Base-by-base conservation (phyloP, 495 filamentous ascomycete genomes). In the Hypoxylon intermedium region DNA sequence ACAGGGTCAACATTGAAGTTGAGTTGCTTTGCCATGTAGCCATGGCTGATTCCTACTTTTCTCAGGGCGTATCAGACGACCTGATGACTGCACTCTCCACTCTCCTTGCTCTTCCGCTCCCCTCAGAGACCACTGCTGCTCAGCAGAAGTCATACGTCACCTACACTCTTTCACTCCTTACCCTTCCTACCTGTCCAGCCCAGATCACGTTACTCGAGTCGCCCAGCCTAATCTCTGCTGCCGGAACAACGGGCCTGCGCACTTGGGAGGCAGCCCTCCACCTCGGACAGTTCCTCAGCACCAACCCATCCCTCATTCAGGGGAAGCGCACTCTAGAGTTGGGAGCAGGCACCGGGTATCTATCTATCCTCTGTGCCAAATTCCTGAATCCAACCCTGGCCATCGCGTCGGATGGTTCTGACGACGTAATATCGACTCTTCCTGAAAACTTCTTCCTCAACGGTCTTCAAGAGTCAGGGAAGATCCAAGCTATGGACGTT, bases 251-350 rank as follows among this genome's bases (percentile, higher is more conserved):
- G 0, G 93, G 93, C 0, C 78, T 91, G 21, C 85, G 93, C 9
- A 98, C 93, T 4, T 98, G 93, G 93, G 93, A 97, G 75, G 93
- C 93, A 3, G 86, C 91, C 0, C 74, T 98, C n/a, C 89, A 92
- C 68, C 80, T 97, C 0, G 91, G 87, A 0, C 82, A 89, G 16
- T 96, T 87, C 60, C 85, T 94, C 26, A 74, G 70, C 44, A 24
- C 42, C 9, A 63, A 73, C 52, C 70, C 75, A 4, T 53, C 58
- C 2, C 34, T 74, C 7, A 70, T 94, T 9, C 57, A 58, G 30
- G 77, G 77, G 9, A 88, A 88, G 58, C 78, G 74, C 0, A 77
- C 97, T 3, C 78, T 98, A n/a, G 93, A 98, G 68, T 79, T 97
- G 11, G 93, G 94, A 3, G 86, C 91, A 1, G 93, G 93, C 0